A percentile compares a stretch with the other conserved stretches of the same genome.
Conservation (phyloP, 805 yeast species). For the Hanseniaspora pseudoguilliermondii region DNA sequence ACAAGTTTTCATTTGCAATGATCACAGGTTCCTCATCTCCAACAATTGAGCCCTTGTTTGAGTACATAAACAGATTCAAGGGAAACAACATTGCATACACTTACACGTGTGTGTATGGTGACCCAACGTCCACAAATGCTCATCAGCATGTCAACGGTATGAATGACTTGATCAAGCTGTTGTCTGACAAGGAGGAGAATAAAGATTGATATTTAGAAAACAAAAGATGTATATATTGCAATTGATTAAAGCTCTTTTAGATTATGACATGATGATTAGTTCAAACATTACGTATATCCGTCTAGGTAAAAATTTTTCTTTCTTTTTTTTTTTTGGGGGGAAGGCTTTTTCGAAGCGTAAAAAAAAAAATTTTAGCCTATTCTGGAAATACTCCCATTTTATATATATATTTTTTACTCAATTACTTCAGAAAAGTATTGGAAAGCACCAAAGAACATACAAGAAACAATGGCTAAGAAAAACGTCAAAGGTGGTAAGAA, state of each 20-base stretch:
- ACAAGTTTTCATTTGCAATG: conserved; percentile 33
- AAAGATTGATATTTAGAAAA: background rate
- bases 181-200: background rate
- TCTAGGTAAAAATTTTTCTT: background rate
- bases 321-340: background rate
- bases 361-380: too few relatives aligned
- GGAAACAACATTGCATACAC: conserved; percentile 33
- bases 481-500: conserved; percentile 65
- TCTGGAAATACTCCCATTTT: too few relatives aligned
- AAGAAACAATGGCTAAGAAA: conserved; percentile 26
- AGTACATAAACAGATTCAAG: conserved; percentile 35
- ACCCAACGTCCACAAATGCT: conserved; percentile 43
- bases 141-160: conserved; percentile 53
- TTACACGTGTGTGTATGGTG: conserved; percentile 50
- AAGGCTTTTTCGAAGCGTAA: too few relatives aligned
- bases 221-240: too few relatives aligned
- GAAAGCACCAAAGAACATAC: background rate
- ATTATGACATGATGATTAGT: background rate
- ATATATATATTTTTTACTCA: too few relatives aligned
- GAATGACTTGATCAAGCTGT: conserved; percentile 49
- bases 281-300: too few relatives aligned
- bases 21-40: conserved; percentile 56
- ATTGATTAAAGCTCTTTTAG: background rate
- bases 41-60: conserved; percentile 56
- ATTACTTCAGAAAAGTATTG: background rate